Evolutionary conservation across 305 asterid genomes (phyloP).

Genomic region (Euphrasia arctica): DNA sequence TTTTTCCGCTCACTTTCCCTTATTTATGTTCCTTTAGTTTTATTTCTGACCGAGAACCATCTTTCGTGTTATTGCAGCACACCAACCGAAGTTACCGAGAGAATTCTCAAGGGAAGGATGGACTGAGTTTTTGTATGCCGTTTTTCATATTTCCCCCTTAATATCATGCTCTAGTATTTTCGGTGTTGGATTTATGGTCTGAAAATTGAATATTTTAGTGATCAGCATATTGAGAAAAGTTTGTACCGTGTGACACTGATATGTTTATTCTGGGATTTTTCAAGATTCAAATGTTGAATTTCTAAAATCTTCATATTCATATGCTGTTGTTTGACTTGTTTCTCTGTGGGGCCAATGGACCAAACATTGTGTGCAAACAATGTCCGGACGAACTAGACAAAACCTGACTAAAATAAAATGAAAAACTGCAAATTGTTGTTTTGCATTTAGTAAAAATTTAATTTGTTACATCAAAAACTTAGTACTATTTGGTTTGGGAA

Average conservation of each 20-base stretch:
- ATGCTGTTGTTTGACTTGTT: neutral
- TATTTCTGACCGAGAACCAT: too few relatives aligned
- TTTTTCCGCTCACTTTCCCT: neutral
- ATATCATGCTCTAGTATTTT: neutral
- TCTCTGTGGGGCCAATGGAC: neutral
- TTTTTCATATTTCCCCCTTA: constrained; percentile 9
- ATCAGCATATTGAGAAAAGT: constrained; percentile 11
- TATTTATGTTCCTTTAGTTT: too few relatives aligned
- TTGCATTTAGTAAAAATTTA: neutral
- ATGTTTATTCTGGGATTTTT: constrained; percentile 22
- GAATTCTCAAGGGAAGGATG: constrained; percentile 94
- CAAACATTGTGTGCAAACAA: too few relatives aligned
- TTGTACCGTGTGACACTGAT: neutral
- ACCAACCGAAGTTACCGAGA: constrained; percentile 91
- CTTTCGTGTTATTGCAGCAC: constrained; percentile 56
- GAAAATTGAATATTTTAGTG: constrained; percentile 5
- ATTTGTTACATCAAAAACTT: too few relatives aligned
- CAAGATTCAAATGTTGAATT: constrained; percentile 15
- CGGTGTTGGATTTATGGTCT: constrained; percentile 8
- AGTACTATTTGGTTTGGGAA: neutral
- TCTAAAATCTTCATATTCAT: neutral
- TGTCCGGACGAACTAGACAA: too few relatives aligned
- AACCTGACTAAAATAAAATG: too few relatives aligned
- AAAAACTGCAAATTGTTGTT: neutral
- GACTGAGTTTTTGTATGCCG: constrained; percentile 37